Evolutionary conservation across 2,329 filamentous ascomycete species (phyloP), one percentile per base, ranked within the genome.

Genomic region (Penicillium sp.): DNA sequence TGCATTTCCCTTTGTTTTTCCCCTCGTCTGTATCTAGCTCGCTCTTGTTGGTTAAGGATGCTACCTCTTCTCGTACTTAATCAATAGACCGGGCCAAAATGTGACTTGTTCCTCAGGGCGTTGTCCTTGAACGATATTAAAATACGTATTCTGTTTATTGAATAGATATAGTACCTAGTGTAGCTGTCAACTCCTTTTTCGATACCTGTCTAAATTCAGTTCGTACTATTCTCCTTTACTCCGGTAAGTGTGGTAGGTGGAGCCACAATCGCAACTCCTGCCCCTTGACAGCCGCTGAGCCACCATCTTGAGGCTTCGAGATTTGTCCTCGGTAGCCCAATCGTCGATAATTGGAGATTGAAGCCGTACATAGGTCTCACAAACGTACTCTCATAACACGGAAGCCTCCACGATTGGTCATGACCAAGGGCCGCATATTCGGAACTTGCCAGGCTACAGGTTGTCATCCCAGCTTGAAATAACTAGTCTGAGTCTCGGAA

Each of bases 21-120:
- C 55, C 58, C 59, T 62, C 52, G 56, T 67, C 60, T 73, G 70
- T 73, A 72, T 67, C 65, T 68, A 66, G 64, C 69, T 73, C 68
- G 65, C 66, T 64, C 66, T 68, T 61, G 59, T 71, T 72, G 69
- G 69, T 71, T 71, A 70, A 72, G 72, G 64, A 69, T 73, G 65
- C 58, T 57, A 53, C 57, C 53, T 61, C 50, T 59, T 61, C 63
- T 61, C 65, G 67, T 73, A 65, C 71, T 71, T 70, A 66, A 71
- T 69, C 70, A 58, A 67, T 65, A 67, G 67, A 63, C 65, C 55
- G 71, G 66, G 67, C 67, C 64, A 74, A 72, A 73, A 69, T 70
- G 62, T 69, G 67, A 71, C 66, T 69, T 69, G 61, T 70, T 69
- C 61, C 63, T 67, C 65, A 67, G 62, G 64, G 61, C 53, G 51